phyloP scores from a whole-genome alignment of 202 grass and related monocot genomes.

The Bolboschoenoplectus hybrid region DNA sequence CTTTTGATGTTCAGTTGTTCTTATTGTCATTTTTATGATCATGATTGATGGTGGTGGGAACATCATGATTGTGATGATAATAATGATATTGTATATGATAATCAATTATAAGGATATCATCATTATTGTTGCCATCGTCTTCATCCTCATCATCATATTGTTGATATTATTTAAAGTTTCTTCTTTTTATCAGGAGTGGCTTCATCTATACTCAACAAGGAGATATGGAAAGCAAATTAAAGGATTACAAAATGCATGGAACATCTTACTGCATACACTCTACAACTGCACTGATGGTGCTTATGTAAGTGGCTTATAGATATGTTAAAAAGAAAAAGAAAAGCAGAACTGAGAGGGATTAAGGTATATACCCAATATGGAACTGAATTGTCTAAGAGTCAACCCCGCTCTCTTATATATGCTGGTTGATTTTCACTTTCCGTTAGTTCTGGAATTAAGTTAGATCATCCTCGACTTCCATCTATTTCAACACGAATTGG shows the following conservation, averaged over 20 bases:
- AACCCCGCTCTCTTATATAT: not conserved
- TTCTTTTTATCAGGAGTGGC: slow-evolving; percentile 62
- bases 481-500: no score
- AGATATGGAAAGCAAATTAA: slow-evolving; percentile 76
- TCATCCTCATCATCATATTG: not conserved
- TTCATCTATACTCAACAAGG: slow-evolving; percentile 70
- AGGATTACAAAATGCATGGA: slow-evolving; percentile 72
- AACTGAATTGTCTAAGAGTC: not conserved
- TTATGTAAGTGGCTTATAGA: slow-evolving; percentile 56
- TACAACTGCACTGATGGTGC: slow-evolving; percentile 88
- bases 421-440: not conserved
- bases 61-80: slow-evolving; percentile 8
- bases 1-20: not conserved
- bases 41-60: not conserved
- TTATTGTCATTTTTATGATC: not conserved
- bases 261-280: slow-evolving; percentile 70
- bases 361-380: not conserved
- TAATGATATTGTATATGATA: not conserved
- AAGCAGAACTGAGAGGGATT: not conserved
- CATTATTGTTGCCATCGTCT: not conserved
- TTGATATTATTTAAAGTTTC: slow-evolving; percentile 29
- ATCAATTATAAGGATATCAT: not conserved
- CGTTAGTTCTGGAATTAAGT: not conserved
- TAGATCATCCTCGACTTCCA: not conserved
- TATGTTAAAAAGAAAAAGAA: not conserved